Conservation (phyloP, 768 basidiomycete genomes). For the Termitomyces sp. region DNA sequence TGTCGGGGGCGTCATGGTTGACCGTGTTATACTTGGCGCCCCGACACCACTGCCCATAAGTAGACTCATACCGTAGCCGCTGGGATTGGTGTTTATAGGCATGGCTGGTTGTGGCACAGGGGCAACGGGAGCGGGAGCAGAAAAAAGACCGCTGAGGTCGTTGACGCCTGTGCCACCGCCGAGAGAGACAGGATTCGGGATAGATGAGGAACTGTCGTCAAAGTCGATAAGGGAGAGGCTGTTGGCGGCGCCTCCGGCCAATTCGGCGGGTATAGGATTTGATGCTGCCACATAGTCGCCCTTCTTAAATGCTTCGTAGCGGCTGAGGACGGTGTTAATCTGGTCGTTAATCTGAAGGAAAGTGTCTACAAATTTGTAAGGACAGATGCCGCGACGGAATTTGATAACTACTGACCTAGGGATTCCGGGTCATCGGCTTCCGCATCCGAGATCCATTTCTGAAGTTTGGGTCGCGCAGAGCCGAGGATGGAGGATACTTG, state of each 20-base stretch:
- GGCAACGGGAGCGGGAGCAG: constrained; percentile 21
- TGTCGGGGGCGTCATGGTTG: constrained; percentile 18
- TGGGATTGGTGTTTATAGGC: not conserved
- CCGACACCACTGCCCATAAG: constrained; percentile 13
- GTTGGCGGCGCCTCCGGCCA: constrained; percentile 28
- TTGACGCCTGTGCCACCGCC: constrained; percentile 22
- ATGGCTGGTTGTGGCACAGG: constrained; percentile 17
- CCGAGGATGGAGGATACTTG: constrained; percentile 86
- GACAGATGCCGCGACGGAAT: not conserved
- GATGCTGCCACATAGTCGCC: constrained; percentile 76
- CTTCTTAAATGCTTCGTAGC: constrained; percentile 90
- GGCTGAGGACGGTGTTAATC: constrained; percentile 85
- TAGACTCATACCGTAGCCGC: constrained; percentile 10
- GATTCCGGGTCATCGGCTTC: constrained; percentile 86
- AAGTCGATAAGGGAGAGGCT: constrained; percentile 70
- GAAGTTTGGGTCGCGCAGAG: constrained; percentile 86
- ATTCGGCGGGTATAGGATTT: constrained; percentile 63
- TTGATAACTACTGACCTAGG: constrained; percentile 52
- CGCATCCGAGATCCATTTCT: constrained; percentile 97
- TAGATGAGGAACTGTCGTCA: constrained; percentile 42
- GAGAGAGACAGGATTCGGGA: constrained; percentile 15
- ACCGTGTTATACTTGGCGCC: constrained; percentile 11
- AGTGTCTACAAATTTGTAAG: constrained; percentile 52
- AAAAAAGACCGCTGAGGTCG: constrained; percentile 64
- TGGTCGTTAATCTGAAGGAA: constrained; percentile 97